phyloP scores from a whole-genome alignment of 2,329 filamentous ascomycete species.

The Coniosporium tulheliwenetii region DNA sequence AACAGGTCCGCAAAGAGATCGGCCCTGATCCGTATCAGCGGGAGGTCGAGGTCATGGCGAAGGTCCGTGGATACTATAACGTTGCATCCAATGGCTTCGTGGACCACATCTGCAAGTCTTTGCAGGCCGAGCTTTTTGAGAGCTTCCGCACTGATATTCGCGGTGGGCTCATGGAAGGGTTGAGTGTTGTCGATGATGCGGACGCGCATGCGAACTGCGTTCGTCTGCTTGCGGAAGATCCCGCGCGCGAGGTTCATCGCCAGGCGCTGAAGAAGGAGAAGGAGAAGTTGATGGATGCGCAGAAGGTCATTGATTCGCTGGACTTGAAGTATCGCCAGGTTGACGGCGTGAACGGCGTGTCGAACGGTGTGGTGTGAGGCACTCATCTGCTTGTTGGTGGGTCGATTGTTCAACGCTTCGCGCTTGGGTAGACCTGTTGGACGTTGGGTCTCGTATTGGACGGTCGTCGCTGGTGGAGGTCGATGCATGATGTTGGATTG shows the following conservation, averaged over 20 bases:
- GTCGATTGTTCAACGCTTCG: no score
- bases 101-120: slow-evolving; percentile 30
- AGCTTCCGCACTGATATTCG: not conserved
- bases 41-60: slow-evolving; percentile 47
- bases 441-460: no score
- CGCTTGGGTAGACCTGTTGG: no score
- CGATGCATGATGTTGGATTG: no score
- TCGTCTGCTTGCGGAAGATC: slow-evolving; percentile 18
- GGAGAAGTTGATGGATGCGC: slow-evolving; percentile 13
- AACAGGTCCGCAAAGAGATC: slow-evolving; percentile 16
- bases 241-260: slow-evolving; percentile 13
- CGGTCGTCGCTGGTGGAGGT: no score
- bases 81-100: slow-evolving; percentile 49
- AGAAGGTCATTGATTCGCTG: slow-evolving; percentile 6
- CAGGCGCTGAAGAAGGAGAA: slow-evolving; percentile 11
- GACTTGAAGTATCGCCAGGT: slow-evolving; percentile 3
- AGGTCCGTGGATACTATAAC: slow-evolving; percentile 53
- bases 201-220: slow-evolving; percentile 3
- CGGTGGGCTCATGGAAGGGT: not conserved
- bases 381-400: no score
- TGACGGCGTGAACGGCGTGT: no score
- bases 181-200: not conserved
- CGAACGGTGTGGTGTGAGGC: no score
- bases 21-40: slow-evolving; percentile 40
- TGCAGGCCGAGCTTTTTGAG: slow-evolving; percentile 17